Percentiles rank a stretch among this genome's conserved stretches.
phyloP scores from a whole-genome alignment of 352 stramenopile species.

The Phytophthora citricola region DNA sequence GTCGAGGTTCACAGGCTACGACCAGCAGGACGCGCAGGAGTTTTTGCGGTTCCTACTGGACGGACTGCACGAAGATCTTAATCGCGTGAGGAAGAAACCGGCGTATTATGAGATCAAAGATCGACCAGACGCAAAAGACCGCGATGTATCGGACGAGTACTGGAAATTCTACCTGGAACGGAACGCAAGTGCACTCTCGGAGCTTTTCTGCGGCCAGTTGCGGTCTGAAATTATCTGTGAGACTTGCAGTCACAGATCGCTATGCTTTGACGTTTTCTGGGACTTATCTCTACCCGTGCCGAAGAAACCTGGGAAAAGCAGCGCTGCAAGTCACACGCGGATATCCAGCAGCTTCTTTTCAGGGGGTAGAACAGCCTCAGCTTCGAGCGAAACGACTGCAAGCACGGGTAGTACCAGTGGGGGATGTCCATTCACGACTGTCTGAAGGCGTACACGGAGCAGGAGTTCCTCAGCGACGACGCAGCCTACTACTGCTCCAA shows the following conservation, averaged over 20 bases:
- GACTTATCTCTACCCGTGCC: conserved; percentile 77
- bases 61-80: conserved; percentile 88
- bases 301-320: conserved; percentile 64
- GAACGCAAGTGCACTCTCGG: conserved; percentile 73
- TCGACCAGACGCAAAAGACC: conserved; percentile 52
- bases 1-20: conserved; percentile 79
- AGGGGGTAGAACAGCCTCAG: conserved; percentile 20
- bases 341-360: conserved; percentile 53
- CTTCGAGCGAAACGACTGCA: conserved; percentile 12
- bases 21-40: conserved; percentile 92
- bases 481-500: conserved; percentile 80
- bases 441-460: conserved; percentile 73
- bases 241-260: conserved; percentile 70
- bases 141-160: conserved; percentile 78
- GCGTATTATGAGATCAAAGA: conserved; percentile 83
- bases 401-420: conserved; percentile 3
- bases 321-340: conserved; percentile 30
- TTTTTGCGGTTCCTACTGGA: conserved; percentile 92
- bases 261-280: conserved; percentile 91
- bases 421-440: conserved; percentile 69
- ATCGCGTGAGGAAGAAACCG: conserved; percentile 73
- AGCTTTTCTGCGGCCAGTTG: conserved; percentile 86
- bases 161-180: conserved; percentile 87
- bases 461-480: conserved; percentile 66
- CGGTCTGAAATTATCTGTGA: conserved; percentile 79